Evolutionary conservation across 176 grass and related monocot species (phyloP).

Genomic region (Musa schizocarpa): DNA sequence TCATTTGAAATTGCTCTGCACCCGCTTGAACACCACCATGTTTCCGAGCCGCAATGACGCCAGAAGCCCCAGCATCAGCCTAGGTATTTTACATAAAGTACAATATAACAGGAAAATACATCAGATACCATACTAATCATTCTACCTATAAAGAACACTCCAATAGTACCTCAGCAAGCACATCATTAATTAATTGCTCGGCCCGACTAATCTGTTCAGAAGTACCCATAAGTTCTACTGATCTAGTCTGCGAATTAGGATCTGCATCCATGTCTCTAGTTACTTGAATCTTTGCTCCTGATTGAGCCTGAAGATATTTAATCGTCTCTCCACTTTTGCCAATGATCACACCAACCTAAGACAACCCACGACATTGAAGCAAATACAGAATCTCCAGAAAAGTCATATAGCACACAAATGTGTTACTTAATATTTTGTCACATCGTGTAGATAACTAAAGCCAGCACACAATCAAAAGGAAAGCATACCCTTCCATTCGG

Average conservation of each 20-base stretch:
- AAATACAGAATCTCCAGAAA: background rate
- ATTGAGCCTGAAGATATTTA: constrained; percentile 72
- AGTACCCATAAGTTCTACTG: constrained; percentile 18
- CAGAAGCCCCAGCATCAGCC: constrained; percentile 81
- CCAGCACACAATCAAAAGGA: background rate
- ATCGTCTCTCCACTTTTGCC: constrained; percentile 94
- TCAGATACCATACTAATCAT: background rate
- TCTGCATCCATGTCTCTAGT: constrained; percentile 12
- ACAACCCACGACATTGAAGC: background rate
- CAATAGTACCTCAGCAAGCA: constrained; percentile 60
- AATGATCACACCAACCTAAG: constrained; percentile 92
- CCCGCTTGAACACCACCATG: constrained; percentile 47
- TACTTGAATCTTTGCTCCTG: constrained; percentile 51
- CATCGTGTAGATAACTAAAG: too few relatives aligned
- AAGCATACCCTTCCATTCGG: constrained; percentile 72
- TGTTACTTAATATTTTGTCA: too few relatives aligned
- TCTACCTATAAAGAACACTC: background rate
- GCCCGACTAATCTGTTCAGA: constrained; percentile 83
- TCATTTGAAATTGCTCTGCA: constrained; percentile 74
- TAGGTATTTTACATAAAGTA: constrained; percentile 18
- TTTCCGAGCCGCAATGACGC: constrained; percentile 38
- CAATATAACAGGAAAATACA: background rate
- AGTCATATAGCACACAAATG: background rate
- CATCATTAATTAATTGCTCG: constrained; percentile 76
- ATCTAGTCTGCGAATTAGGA: constrained; percentile 12